These are phyloP conservation scores for Thielaviopsis ethacetica DNA, from an alignment of 2,329 filamentous ascomycete species.

Conservation along the genomic window DNA sequence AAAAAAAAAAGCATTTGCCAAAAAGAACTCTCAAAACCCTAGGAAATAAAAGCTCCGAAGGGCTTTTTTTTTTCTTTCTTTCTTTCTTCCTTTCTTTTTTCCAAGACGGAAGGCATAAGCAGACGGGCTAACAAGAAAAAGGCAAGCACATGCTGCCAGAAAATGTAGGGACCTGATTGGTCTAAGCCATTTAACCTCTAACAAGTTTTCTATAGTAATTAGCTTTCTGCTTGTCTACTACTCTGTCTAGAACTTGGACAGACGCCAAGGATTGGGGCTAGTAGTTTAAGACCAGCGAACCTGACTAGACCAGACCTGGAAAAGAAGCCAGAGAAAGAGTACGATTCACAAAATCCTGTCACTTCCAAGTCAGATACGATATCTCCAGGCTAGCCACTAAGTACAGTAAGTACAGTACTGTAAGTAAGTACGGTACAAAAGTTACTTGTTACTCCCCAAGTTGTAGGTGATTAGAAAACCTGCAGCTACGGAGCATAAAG, in stretches of 20 bases:
- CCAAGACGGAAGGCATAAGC: not conserved
- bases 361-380: not conserved
- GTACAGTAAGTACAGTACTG: too few species aligned
- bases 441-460: too few species aligned
- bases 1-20: not conserved
- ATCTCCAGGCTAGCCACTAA: too few species aligned
- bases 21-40: too few species aligned
- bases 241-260: not conserved
- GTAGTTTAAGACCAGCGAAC: not conserved
- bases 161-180: not conserved
- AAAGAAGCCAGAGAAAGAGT: not conserved
- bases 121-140: not conserved
- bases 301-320: not conserved
- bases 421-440: not conserved
- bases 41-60: too few species aligned
- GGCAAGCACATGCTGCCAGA: not conserved
- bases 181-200: too few species aligned
- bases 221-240: not conserved
- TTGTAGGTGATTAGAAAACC: too few species aligned
- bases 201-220: not conserved
- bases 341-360: not conserved
- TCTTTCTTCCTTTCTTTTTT: not conserved
- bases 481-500: too few species aligned
- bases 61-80: too few species aligned
- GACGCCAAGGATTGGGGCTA: not conserved